These are phyloP conservation scores for Penicillium psychrosexuale DNA, from an alignment of 2,329 filamentous ascomycete genomes.

Conservation along the genomic window DNA sequence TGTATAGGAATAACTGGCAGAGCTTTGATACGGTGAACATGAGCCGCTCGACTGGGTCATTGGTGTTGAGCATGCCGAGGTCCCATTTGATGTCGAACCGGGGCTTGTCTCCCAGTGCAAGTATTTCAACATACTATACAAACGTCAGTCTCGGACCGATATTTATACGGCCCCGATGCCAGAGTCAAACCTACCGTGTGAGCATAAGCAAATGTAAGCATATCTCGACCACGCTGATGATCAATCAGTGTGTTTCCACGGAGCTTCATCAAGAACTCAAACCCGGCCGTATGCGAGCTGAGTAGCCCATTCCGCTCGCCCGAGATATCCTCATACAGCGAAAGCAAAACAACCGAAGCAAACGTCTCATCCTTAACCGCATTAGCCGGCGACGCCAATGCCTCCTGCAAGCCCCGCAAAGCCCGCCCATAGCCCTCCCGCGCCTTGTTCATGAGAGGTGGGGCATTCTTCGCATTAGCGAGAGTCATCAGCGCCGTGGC, in stretches of 20 bases:
- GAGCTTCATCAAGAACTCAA: conserved; percentile 36
- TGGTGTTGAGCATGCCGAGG: conserved; percentile 24
- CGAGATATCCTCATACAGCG: conserved; percentile 40
- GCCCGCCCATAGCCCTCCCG: conserved; percentile 34
- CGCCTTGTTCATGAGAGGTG: conserved; percentile 28
- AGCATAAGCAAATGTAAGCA: conserved; percentile 38
- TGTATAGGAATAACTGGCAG: conserved; percentile 27
- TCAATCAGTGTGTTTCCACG: conserved; percentile 32
- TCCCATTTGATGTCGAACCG: conserved; percentile 32
- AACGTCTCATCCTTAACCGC: conserved; percentile 39
- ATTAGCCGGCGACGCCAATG: conserved; percentile 28
- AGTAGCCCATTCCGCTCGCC: conserved; percentile 36
- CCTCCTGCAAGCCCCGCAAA: conserved; percentile 29
- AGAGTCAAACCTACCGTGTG: conserved; percentile 30
- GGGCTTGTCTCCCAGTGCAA: conserved; percentile 33
- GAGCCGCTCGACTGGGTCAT: conserved; percentile 32
- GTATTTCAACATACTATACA: conserved; percentile 34
- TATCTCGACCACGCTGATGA: conserved; percentile 31
- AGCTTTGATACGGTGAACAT: conserved; percentile 33
- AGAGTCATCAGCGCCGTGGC: conserved; percentile 36
- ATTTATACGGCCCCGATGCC: background rate
- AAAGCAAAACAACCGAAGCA: conserved; percentile 37
- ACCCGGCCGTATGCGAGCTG: conserved; percentile 37
- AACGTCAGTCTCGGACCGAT: conserved; percentile 1
- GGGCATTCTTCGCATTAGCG: conserved; percentile 29